Base-by-base conservation (phyloP, 1,284 basidiomycete genomes). In the Cutaneotrichosporon curvatum region DNA sequence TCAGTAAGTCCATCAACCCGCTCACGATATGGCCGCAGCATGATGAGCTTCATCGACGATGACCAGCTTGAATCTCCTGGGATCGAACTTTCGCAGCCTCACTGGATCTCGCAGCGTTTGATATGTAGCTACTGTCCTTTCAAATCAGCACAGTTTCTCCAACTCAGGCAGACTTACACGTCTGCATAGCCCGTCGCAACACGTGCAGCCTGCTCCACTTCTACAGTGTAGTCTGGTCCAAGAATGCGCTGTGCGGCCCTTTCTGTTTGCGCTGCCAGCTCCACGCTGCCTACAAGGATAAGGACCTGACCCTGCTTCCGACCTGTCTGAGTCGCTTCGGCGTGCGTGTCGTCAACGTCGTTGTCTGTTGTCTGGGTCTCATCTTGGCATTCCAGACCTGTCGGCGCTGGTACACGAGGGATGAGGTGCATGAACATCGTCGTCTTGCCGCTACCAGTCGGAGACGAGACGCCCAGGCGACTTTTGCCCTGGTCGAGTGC, bases 41-140 rank as follows among this genome's bases (percentile, higher is more conserved):
- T 97, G 94, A 63, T 98, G 94, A 0, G 94, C 92, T 70, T 95
- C 90, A 60, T 94, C 90, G 7, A 95, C 79, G 41, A 97, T 83
- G 45, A 97, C 76, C 9, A 84, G 85, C 65, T 90, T 94, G 61
- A 88, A 76, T 22, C 58, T 60, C 9, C 66, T 61, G 1, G 87
- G 84, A 57, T 85, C 75, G 62, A 94, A 96, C 68, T 95, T 96
- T 9, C 75, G 75, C 39, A 95, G 64, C 19, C 94, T 77, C 9
- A 78, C 71, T 1, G 76, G 67, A 41, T 80, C 81, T 14, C 82
- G 74, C 4, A 96, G 74, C 0, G 89, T 94, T 68, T 96, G 92
- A 62, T 89, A 91, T 2, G 91, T 96, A 4, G 90, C 92, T 31
- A 95, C 80, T 0, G 92, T 91, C 8, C 87, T 89, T 53, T 2